Conservation (phyloP, 2,329 filamentous ascomycete genomes). For the Paecilomyces sp. region DNA sequence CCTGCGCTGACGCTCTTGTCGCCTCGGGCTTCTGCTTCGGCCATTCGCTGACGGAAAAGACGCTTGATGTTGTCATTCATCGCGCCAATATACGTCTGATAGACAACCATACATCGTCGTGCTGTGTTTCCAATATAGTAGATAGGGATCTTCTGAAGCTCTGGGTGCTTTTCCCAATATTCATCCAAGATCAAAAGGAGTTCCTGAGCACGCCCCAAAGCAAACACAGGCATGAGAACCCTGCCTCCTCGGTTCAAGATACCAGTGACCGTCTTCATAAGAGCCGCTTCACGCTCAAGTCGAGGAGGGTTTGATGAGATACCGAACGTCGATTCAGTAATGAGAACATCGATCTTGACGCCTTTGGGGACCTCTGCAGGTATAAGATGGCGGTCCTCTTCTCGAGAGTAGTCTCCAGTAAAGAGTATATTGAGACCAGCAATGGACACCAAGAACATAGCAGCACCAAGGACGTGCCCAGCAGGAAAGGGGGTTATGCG, state of each 20-base stretch:
- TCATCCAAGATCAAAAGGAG: constrained; percentile 91
- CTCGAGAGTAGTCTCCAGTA: constrained; percentile 93
- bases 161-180: constrained; percentile 85
- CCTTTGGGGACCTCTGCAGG: constrained; percentile 84
- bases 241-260: constrained; percentile 87
- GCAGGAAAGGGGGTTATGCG: constrained; percentile 95
- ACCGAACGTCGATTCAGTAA: constrained; percentile 95
- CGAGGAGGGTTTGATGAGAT: constrained; percentile 90
- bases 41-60: constrained; percentile 87
- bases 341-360: constrained; percentile 90
- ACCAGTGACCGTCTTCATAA: constrained; percentile 92
- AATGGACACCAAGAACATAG: constrained; percentile 98
- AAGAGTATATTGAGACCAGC: constrained; percentile 95
- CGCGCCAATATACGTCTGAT: constrained; percentile 93
- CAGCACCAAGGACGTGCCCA: constrained; percentile 93
- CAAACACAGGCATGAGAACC: constrained; percentile 91
- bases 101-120: constrained; percentile 95
- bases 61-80: constrained; percentile 99
- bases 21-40: constrained; percentile 75
- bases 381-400: constrained; percentile 91
- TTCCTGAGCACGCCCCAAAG: constrained; percentile 88
- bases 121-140: constrained; percentile 97
- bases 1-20: constrained; percentile 63
- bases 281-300: constrained; percentile 79
- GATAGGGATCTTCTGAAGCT: constrained; percentile 85